phyloP scores from a whole-genome alignment of 1,139 yeast genomes.

The Hansenula anomala region DNA sequence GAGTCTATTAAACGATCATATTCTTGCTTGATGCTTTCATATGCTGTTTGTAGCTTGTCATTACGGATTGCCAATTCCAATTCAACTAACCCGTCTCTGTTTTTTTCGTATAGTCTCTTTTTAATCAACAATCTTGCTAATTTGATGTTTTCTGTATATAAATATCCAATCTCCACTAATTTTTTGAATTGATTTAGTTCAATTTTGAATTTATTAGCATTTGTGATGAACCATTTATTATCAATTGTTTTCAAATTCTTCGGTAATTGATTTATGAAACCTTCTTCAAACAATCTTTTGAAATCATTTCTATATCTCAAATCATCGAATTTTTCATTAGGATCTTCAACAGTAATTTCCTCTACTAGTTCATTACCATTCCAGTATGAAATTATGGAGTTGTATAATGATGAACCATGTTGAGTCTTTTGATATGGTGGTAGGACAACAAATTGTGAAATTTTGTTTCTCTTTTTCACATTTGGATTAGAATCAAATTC shows the following conservation, averaged over 20 bases:
- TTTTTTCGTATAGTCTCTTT: conserved; percentile 67
- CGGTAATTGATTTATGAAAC: conserved; percentile 25
- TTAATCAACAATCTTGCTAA: conserved; percentile 56
- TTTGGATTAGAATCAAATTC: conserved; percentile 44
- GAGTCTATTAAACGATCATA: conserved; percentile 45
- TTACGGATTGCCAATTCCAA: conserved; percentile 57
- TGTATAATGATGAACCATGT: conserved; percentile 67
- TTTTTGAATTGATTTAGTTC: conserved; percentile 77
- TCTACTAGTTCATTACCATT: conserved; percentile 43
- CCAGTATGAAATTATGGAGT: conserved; percentile 52
- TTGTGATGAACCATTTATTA: conserved; percentile 38
- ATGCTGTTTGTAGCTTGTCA: conserved; percentile 76
- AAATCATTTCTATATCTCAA: conserved; percentile 82
- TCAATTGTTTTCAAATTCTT: conserved; percentile 28
- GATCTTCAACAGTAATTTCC: conserved; percentile 92
- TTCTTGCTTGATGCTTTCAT: conserved; percentile 61
- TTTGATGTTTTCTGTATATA: conserved; percentile 33
- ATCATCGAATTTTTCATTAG: conserved; percentile 89
- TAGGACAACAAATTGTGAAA: conserved; percentile 80
- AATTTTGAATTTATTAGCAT: conserved; percentile 44
- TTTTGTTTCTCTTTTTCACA: conserved; percentile 56
- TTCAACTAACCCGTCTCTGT: conserved; percentile 69
- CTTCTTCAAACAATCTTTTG: conserved; percentile 36
- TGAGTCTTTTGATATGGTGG: conserved; percentile 76
- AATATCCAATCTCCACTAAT: conserved; percentile 68